Evolutionary conservation across 768 basidiomycete genomes (phyloP).

Genomic region (Trametes coccinea): DNA sequence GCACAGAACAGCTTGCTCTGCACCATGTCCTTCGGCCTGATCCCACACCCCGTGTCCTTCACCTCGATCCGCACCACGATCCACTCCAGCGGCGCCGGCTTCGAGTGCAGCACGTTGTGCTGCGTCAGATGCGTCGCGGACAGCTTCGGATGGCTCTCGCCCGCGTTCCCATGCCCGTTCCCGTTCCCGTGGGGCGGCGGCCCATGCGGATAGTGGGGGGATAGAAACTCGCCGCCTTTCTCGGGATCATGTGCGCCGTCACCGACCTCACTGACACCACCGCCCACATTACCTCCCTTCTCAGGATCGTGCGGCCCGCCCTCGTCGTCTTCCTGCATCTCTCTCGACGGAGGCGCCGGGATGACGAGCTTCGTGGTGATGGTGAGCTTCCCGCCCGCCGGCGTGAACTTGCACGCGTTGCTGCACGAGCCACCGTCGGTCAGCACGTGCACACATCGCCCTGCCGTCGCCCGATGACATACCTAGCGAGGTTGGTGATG

Average conservation of each 20-base stretch:
- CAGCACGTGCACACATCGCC: background rate
- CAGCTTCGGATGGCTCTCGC: slow-evolving; percentile 22
- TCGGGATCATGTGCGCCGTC: background rate
- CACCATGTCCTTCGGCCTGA: slow-evolving; percentile 64
- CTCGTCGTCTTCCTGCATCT: background rate
- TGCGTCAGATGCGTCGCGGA: slow-evolving; percentile 41
- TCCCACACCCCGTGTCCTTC: slow-evolving; percentile 71
- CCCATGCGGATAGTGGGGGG: background rate
- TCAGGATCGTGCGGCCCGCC: no score
- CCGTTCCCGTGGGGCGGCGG: background rate
- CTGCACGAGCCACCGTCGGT: slow-evolving; percentile 32
- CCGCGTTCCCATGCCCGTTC: background rate
- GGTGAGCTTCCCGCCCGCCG: slow-evolving; percentile 62
- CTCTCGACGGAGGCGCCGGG: slow-evolving; percentile 15
- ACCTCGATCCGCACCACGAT: slow-evolving; percentile 88
- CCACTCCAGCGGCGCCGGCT: slow-evolving; percentile 47
- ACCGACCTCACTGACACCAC: background rate
- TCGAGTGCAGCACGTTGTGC: slow-evolving; percentile 50
- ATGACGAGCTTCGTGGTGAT: slow-evolving; percentile 66
- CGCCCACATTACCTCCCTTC: background rate
- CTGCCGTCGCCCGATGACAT: background rate
- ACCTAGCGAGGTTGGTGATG: slow-evolving; percentile 82
- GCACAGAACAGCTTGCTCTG: slow-evolving; percentile 71
- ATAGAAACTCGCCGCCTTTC: background rate
- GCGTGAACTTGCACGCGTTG: slow-evolving; percentile 82